Evolutionary conservation across 768 basidiomycete genomes (phyloP), one percentile per base, ranked within the genome.

Genomic region (Aureoboletus auriporus): DNA sequence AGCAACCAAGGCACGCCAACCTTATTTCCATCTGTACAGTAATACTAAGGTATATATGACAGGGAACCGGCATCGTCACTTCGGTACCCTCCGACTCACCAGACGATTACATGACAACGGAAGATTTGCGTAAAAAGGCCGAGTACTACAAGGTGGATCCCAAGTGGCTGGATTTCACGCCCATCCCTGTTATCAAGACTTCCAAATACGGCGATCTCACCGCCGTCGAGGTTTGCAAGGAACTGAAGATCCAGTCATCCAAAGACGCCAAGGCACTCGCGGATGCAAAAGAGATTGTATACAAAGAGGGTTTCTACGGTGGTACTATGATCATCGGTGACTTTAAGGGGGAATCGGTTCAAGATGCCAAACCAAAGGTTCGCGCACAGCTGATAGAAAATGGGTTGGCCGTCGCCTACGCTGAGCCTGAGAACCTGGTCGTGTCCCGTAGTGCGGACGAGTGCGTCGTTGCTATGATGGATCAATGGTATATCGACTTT

Each of bases 401-500:
- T 7, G 85, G 84, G 3, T 60, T 89, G 46, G 95, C 90, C 7
- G 84, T 96, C 59, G 76, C 89, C 49, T 99, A 99, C 64, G 93
- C 94, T 9, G 95, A 98, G 69, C 95, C 95, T 1, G 94, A 98
- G 68, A 88, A 87, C 47, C 65, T 90, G 56, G 86, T 97, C 60
- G 81, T 93, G 60, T 90, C 86, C 39, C 77, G 95, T 38, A 92
- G 88, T 67, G 83, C 80, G n/a, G 96, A 99, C 62, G 95, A 97
- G 69, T 99, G 96, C 72, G 89, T 97, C 16, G 93, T 99, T 49
- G 94, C 95, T 4, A 72, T 99, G 56, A 94, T 93, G 82, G 96
- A 99, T 65, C 96, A 99, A 69, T 99, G 95, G 94, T 99, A 98
- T 69, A 71, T 98, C 67, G 93, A 98, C 68, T 99, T 97, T 59